Percentiles rank a stretch among this genome's conserved stretches.
These are phyloP conservation scores for Pseudonectria foliicola DNA, from an alignment of 2,329 filamentous ascomycete species.

Conservation along the genomic window DNA sequence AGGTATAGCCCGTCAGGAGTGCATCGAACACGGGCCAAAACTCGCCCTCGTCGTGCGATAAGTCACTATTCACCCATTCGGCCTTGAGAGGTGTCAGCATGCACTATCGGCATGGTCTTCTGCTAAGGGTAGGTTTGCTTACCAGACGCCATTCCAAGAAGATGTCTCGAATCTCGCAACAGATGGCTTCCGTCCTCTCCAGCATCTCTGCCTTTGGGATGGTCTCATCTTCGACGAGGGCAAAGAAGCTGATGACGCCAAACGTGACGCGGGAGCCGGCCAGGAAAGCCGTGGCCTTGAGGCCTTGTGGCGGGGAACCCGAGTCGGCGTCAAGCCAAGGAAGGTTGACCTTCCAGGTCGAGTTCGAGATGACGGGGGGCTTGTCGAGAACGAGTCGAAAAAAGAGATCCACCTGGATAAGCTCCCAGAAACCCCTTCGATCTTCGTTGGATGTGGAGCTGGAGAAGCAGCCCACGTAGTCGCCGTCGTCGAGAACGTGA, in stretches of 20 bases:
- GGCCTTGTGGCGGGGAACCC: constrained; percentile 11
- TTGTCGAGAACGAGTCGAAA: constrained; percentile 25
- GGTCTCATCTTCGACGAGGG: constrained; percentile 18
- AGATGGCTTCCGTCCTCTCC: constrained; percentile 21
- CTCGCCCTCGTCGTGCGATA: constrained; percentile 13
- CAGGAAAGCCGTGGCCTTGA: constrained; percentile 20
- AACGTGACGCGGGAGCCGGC: constrained; percentile 23
- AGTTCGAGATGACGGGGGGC: constrained; percentile 20
- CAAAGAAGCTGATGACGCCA: constrained; percentile 23
- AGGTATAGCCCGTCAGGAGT: constrained; percentile 23
- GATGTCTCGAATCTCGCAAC: constrained; percentile 20
- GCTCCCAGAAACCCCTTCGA: constrained; percentile 25
- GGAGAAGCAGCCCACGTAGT: constrained; percentile 6
- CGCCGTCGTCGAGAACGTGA: constrained; percentile 23
- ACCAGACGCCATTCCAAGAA: constrained; percentile 24
- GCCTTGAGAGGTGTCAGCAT: constrained; percentile 8
- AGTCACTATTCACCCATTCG: constrained; percentile 15
- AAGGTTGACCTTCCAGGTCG: constrained; percentile 25
- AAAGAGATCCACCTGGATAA: constrained; percentile 26
- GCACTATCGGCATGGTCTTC: accelerated
- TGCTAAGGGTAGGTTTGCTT: not conserved
- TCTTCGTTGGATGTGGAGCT: constrained; percentile 15
- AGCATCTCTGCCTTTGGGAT: constrained; percentile 15
- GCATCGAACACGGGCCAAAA: constrained; percentile 23
- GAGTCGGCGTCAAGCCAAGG: constrained; percentile 23